Evolutionary conservation across 805 yeast species (phyloP).

Genomic region (Pichia manshurica): DNA sequence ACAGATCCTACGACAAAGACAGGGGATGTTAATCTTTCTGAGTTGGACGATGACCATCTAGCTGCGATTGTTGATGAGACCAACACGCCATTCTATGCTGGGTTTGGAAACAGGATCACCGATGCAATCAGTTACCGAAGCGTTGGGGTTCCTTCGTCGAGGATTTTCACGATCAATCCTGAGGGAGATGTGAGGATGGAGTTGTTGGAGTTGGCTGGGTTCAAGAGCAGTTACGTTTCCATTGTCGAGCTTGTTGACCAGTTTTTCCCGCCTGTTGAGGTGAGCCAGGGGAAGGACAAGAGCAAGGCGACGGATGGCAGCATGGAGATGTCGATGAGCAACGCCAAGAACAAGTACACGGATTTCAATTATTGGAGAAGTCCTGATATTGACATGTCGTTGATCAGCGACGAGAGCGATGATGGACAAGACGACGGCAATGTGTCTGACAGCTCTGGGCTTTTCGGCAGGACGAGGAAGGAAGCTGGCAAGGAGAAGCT

Average conservation of each 20-base stretch:
- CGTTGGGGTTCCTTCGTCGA: conserved; percentile 88
- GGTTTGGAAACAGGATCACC: conserved; percentile 94
- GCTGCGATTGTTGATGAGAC: conserved; percentile 27
- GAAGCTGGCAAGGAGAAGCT: no score
- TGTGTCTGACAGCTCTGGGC: no score
- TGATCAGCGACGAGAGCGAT: conserved; percentile 41
- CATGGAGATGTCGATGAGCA: conserved; percentile 12
- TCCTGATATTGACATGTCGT: conserved; percentile 56
- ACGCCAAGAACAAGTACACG: conserved; percentile 58
- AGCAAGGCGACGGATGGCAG: not conserved
- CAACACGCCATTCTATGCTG: conserved; percentile 86
- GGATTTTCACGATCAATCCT: conserved; percentile 93
- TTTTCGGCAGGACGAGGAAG: no score
- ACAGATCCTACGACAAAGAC: conserved; percentile 13
- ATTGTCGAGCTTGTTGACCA: conserved; percentile 95
- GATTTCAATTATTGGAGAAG: conserved; percentile 93
- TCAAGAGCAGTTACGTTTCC: conserved; percentile 77
- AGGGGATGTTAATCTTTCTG: not conserved
- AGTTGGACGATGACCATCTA: conserved; percentile 1
- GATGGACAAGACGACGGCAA: conserved; percentile 4
- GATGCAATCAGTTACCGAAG: conserved; percentile 93
- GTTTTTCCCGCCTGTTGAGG: conserved; percentile 81
- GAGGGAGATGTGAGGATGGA: conserved; percentile 98
- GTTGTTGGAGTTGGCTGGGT: conserved; percentile 87
- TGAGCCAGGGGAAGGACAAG: conserved; percentile 4